These are phyloP conservation scores for Apiospora hydei DNA, from an alignment of 2,329 filamentous ascomycete genomes.

Conservation along the genomic window DNA sequence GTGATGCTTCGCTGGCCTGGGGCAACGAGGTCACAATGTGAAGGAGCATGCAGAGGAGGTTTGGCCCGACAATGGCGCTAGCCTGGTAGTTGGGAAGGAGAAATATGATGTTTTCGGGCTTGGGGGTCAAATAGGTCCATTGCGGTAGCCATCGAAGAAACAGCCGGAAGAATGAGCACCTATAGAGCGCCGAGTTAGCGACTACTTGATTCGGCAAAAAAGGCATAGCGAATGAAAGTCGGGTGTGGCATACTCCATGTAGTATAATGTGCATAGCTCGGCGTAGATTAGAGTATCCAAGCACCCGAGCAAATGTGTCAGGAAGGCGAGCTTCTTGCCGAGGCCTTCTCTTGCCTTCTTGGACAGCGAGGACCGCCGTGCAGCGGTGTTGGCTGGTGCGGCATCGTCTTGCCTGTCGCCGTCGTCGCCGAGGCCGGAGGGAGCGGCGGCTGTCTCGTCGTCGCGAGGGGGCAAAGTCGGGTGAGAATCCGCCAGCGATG, in stretches of 20 bases:
- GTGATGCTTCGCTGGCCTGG: constrained; percentile 64
- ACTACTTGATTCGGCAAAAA: background rate
- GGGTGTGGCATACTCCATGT: constrained; percentile 67
- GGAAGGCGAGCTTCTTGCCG: constrained; percentile 65
- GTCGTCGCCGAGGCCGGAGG: constrained; percentile 30
- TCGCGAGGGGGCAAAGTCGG: constrained; percentile 42
- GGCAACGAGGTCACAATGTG: constrained; percentile 65
- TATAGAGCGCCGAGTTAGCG: constrained; percentile 39
- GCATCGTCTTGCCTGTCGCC: constrained; percentile 13
- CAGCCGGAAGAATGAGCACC: constrained; percentile 71
- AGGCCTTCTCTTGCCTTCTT: constrained; percentile 45
- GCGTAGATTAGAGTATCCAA: constrained; percentile 70
- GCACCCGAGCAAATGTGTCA: constrained; percentile 65
- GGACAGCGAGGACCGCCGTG: constrained; percentile 33
- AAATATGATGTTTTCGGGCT: constrained; percentile 62
- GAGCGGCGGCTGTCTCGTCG: constrained; percentile 29
- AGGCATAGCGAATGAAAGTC: background rate
- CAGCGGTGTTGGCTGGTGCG: background rate
- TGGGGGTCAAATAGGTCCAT: constrained; percentile 70
- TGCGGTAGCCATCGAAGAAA: constrained; percentile 65
- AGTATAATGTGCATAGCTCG: constrained; percentile 71
- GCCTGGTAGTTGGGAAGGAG: constrained; percentile 65
- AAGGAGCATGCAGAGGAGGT: constrained; percentile 65
- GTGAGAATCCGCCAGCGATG: constrained; percentile 47
- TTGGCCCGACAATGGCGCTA: constrained; percentile 64